phyloP scores from a whole-genome alignment of 805 yeast species.

The Metschnikowia koreensis region DNA sequence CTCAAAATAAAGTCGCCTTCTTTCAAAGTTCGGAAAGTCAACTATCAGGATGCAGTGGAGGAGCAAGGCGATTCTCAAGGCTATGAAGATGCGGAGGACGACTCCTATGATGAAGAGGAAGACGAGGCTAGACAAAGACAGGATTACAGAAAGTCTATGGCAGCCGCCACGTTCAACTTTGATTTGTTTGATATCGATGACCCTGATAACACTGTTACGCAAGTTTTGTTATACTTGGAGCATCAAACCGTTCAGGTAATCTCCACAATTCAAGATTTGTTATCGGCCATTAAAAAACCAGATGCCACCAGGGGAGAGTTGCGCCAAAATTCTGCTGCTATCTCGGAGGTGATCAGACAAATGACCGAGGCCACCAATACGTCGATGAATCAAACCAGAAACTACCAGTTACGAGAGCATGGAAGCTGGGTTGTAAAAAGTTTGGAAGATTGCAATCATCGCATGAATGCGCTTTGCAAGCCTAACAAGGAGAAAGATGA shows the following conservation, averaged over 20 bases:
- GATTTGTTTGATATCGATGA: constrained; percentile 77
- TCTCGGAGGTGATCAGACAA: constrained; percentile 71
- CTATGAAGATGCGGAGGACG: constrained; percentile 19
- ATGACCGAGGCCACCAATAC: constrained; percentile 89
- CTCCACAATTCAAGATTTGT: constrained; percentile 78
- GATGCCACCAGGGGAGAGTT: constrained; percentile 74
- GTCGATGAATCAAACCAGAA: constrained; percentile 86
- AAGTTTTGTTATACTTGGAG: constrained; percentile 79
- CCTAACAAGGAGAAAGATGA: constrained; percentile 44
- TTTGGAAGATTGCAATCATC: constrained; percentile 76
- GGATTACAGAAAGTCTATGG: constrained; percentile 46
- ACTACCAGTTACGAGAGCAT: constrained; percentile 80
- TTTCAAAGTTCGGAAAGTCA: constrained; percentile 18
- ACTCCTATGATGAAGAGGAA: constrained; percentile 29
- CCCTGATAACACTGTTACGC: constrained; percentile 85
- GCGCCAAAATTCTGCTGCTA: constrained; percentile 70
- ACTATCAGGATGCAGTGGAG: constrained; percentile 9
- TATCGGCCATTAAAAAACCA: constrained; percentile 73
- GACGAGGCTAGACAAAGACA: constrained; percentile 41
- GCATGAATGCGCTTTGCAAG: constrained; percentile 73
- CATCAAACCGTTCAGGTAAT: constrained; percentile 93
- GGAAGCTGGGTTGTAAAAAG: constrained; percentile 89
- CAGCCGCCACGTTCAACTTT: constrained; percentile 61
- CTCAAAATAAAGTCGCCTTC: constrained; percentile 11
- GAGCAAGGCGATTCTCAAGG: constrained; percentile 4